Evolutionary conservation across 495 filamentous ascomycete species (phyloP).

Genomic region (Neurospora cerealis): DNA sequence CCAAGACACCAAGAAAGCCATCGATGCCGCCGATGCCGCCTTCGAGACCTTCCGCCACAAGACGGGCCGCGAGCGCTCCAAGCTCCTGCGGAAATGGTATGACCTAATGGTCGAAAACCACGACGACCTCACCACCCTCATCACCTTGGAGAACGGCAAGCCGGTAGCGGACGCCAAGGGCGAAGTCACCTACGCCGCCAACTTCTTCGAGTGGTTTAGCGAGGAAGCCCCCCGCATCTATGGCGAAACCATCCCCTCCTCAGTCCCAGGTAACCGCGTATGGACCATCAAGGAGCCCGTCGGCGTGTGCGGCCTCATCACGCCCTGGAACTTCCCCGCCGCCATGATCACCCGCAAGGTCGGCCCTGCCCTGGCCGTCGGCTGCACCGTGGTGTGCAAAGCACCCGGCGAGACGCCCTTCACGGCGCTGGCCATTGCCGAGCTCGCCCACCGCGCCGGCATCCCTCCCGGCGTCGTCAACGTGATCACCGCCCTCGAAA

Average conservation of each 20-base stretch:
- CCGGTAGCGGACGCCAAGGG: constrained; percentile 61
- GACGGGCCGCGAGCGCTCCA: constrained; percentile 71
- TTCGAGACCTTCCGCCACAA: constrained; percentile 65
- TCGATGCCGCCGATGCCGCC: constrained; percentile 63
- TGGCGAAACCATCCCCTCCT: constrained; percentile 67
- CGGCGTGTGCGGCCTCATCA: constrained; percentile 90
- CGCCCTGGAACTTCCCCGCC: constrained; percentile 92
- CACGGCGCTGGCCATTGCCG: constrained; percentile 70
- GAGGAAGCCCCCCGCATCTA: constrained; percentile 66
- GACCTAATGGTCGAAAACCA: constrained; percentile 78
- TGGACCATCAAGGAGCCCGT: constrained; percentile 78
- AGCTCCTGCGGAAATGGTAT: constrained; percentile 83
- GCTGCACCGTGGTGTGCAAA: constrained; percentile 79
- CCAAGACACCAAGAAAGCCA: constrained; percentile 67
- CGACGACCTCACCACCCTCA: constrained; percentile 80
- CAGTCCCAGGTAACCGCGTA: constrained; percentile 60
- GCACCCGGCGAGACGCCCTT: constrained; percentile 80
- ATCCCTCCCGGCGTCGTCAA: constrained; percentile 81
- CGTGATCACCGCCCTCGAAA: constrained; percentile 59
- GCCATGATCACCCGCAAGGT: constrained; percentile 91
- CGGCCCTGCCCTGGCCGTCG: constrained; percentile 63
- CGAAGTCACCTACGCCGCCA: constrained; percentile 63
- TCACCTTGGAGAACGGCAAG: constrained; percentile 81
- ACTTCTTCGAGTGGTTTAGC: constrained; percentile 76
- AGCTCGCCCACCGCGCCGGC: constrained; percentile 72